Base-by-base conservation (phyloP, 2,329 filamentous ascomycete genomes). In the Penicillium crustosum region DNA sequence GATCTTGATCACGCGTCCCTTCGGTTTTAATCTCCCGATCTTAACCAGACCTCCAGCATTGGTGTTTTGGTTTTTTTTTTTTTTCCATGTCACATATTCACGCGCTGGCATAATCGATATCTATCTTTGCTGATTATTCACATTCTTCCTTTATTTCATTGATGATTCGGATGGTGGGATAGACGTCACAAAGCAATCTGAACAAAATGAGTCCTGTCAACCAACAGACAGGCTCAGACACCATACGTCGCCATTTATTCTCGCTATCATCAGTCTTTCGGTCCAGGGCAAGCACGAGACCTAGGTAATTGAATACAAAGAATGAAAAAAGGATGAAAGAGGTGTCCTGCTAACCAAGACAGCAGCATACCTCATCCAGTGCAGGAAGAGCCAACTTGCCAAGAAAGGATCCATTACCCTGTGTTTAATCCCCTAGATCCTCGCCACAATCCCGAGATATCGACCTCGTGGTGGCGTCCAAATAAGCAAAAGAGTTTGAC, bases 351-450 rank as follows among this genome's bases (percentile, higher is more conserved):
- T 58, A 35, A 61, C 29, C 38, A 47, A 35, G 31, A 42, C 15
- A 52, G 6, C 44, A 44, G 50, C 31, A 27, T 49, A 6, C 19
- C 39, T 29, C 44, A 35, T 12, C 2, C 47, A 36, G 39, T 49
- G 23, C 35, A 49, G 15, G 44, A 48, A n/a, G 36, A 53, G 23
- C 67, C 66, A 39, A 64, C 65, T 3, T 75, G 70, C 48, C 61
- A 71, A 45, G 73, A 76, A 60, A 69, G 61, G 33, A 53, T 56
- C 9, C 69, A 75, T 57, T 76, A 76, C 57, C 72, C 74, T 2
- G 36, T 76, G 15, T 76, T 70, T 52, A 66, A 75, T 48, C 71
- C 73, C 31, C 60, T 56, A n/a, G 67, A 76, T 49, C 72, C 73
- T 57, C 64, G 69, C 29, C 74, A 76, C 49, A 75, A 74, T 27